phyloP scores from a whole-genome alignment of 2,329 filamentous ascomycete genomes.

The Arthrocladium fulminans region DNA sequence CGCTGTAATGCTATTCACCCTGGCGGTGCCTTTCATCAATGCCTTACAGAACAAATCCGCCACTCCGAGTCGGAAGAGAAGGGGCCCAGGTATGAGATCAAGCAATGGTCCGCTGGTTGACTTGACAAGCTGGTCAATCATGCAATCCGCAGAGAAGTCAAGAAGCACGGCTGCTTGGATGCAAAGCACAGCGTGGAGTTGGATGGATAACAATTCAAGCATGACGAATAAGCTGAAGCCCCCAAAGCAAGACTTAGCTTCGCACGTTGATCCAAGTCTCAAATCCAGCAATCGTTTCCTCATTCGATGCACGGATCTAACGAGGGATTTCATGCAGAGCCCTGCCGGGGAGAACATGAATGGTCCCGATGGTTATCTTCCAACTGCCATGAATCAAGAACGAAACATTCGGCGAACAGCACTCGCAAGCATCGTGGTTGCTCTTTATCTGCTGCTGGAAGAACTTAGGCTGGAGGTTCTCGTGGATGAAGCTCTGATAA shows the following conservation, averaged over 20 bases:
- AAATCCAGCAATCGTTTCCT: constrained; percentile 28
- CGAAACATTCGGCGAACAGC: constrained; percentile 53
- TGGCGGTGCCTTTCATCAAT: constrained; percentile 53
- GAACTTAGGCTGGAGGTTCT: constrained; percentile 72
- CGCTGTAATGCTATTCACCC: constrained; percentile 53
- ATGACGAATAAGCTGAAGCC: not conserved
- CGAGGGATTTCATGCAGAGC: constrained; percentile 58
- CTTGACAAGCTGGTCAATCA: constrained; percentile 35
- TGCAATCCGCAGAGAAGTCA: constrained; percentile 40
- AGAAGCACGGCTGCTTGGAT: constrained; percentile 39
- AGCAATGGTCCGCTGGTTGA: constrained; percentile 37
- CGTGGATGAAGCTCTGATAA: constrained; percentile 36
- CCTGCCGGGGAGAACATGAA: constrained; percentile 48
- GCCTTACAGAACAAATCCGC: constrained; percentile 24
- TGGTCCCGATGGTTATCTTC: constrained; percentile 54
- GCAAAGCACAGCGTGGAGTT: constrained; percentile 59
- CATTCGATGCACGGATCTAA: constrained; percentile 45
- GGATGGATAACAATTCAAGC: constrained; percentile 42
- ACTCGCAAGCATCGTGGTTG: constrained; percentile 60
- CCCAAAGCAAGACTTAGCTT: not conserved
- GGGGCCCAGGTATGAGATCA: constrained; percentile 38
- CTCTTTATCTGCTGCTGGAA: constrained; percentile 77
- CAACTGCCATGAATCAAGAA: constrained; percentile 48
- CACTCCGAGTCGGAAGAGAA: constrained; percentile 31
- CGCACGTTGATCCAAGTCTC: not conserved